phyloP scores from a whole-genome alignment of 768 basidiomycete species.

The Mycena crocata region DNA sequence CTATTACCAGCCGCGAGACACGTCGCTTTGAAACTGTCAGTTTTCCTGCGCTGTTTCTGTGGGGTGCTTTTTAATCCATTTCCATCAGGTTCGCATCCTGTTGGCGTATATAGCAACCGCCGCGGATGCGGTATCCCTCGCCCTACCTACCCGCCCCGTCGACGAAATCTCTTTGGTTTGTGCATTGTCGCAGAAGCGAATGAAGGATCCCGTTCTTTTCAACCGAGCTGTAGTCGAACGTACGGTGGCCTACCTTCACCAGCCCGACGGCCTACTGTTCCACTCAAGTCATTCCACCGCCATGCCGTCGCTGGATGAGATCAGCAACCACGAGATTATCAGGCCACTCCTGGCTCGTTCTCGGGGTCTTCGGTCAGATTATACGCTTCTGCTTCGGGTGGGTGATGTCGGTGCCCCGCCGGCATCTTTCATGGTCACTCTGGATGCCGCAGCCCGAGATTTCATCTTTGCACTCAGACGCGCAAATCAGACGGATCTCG shows the following conservation, averaged over 20 bases:
- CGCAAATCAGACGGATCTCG: conserved; percentile 39
- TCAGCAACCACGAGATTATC: neutral
- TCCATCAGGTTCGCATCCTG: conserved; percentile 22
- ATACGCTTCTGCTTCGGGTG: conserved; percentile 28
- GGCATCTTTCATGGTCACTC: conserved; percentile 1
- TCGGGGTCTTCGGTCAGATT: conserved; percentile 17
- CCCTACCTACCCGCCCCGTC: conserved; percentile 15
- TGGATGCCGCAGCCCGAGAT: conserved; percentile 35
- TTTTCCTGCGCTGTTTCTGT: neutral
- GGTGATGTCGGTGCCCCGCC: conserved; percentile 25
- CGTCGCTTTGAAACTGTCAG: conserved; percentile 36
- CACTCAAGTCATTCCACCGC: conserved; percentile 15
- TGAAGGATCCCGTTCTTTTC: conserved; percentile 35
- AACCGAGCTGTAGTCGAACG: conserved; percentile 34
- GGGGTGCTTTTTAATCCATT: neutral
- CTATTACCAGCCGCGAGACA: conserved; percentile 19
- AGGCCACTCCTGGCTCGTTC: neutral
- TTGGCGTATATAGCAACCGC: conserved; percentile 25
- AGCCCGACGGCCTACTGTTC: conserved; percentile 32
- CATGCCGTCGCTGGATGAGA: neutral
- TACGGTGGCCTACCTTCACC: conserved; percentile 25
- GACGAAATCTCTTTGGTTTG: conserved; percentile 36
- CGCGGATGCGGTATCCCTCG: neutral
- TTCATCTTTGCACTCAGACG: conserved; percentile 31
- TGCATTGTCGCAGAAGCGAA: conserved; percentile 33